Conservation (phyloP, 345 rosid species). For the Noccaea caerulescens region DNA sequence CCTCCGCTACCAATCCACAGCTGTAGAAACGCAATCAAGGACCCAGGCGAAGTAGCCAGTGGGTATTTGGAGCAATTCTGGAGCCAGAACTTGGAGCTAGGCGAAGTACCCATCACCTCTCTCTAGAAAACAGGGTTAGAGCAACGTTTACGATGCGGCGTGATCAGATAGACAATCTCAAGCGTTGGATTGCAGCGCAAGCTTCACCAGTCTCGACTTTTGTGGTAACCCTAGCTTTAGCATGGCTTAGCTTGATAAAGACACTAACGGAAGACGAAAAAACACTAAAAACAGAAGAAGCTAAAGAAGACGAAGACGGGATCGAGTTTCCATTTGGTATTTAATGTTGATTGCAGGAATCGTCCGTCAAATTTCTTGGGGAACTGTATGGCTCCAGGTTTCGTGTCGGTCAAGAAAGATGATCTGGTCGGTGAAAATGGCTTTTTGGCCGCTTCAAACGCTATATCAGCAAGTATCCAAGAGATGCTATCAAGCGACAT, state of each 20-base stretch:
- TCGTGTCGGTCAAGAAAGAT: conserved; percentile 30
- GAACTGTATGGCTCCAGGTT: conserved; percentile 27
- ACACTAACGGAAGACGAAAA: conserved; percentile 4
- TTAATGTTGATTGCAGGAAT: conserved; percentile 40
- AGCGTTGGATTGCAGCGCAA: conserved; percentile 19
- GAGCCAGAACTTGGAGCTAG: no score
- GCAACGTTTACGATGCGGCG: conserved; percentile 36
- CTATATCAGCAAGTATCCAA: conserved; percentile 26
- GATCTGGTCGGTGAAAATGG: conserved; percentile 42
- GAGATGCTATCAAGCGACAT: conserved; percentile 9
- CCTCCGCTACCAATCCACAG: background rate
- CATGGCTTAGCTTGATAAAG: conserved; percentile 39
- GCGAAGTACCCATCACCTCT: background rate
- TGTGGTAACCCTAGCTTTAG: conserved; percentile 34
- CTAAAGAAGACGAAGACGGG: background rate
- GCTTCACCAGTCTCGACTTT: conserved; percentile 24
- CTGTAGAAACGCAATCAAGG: conserved; percentile 38
- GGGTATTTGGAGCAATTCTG: background rate
- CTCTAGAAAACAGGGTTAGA: conserved; percentile 19
- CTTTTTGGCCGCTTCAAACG: conserved; percentile 24
- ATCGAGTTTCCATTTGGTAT: background rate
- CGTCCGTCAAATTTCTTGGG: conserved; percentile 44
- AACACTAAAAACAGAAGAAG: no score
- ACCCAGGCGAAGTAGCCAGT: conserved; percentile 16
- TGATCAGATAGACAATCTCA: conserved; percentile 34